Evolutionary conservation across 192 early-diverging fungal genomes (phyloP), one percentile per base, ranked within the genome.

Genomic region (Coemansia sp.): DNA sequence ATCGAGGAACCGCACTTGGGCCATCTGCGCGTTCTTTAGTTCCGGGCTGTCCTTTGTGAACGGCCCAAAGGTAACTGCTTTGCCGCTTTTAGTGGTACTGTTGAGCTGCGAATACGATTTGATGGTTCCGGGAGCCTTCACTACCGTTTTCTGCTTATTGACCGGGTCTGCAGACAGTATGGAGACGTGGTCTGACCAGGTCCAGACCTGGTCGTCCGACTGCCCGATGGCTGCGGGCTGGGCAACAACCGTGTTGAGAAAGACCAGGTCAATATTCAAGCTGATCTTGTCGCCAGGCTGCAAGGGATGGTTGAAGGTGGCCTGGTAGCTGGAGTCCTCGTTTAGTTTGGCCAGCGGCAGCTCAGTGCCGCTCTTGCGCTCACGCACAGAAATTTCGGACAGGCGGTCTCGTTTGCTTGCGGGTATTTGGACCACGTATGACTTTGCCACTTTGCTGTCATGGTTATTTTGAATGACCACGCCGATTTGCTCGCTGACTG

Each of bases 121-220:
- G 40, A 41, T 49, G 6, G 23, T 52, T 36, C 72, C 66, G 23
- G 71, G 70, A 1, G 50, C 39, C 11, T 33, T 76, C 21, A 98
- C 82, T 19, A 82, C 81, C 8, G 90, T 92, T 63, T 91, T 94
- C 51, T 86, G 83, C 78, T 90, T 86, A 19, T 80, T 40, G 14
- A 84, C 77, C 18, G 65, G 50, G 68, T 97, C 96, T 6, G 82
- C 82, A 14, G 85, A 86, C 31, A 65, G 56, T 19, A 86, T 80
- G 56, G 86, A 85, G 5, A 78, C 63, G 57, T 81, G 83, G 51
- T 84, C 86, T 6, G 51, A 39, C 69, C 82, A 92, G 44, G 77
- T 47, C 41, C 91, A 73, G 42, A 63, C 53, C 65, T 94, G 93
- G 55, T 83, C 81, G 31, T 82, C 86, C 6, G 71, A 59, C 72